Evolutionary conservation across 2,329 filamentous ascomycete species (phyloP), one percentile per base, ranked within the genome.

Genomic region (Seiridium unicorne): DNA sequence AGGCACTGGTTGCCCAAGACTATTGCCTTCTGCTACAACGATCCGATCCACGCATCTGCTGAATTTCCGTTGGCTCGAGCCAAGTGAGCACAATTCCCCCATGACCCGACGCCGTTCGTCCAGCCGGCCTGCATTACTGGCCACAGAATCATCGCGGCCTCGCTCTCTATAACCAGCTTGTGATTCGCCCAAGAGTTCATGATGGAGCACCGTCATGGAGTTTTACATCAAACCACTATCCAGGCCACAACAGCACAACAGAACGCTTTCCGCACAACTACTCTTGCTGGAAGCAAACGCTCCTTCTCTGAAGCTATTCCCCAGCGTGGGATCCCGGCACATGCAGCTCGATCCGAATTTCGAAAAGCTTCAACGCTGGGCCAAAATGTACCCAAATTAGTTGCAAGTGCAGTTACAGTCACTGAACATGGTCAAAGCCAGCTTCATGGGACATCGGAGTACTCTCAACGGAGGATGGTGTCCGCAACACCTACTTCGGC

Each of bases 391-490:
- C 62, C 71, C 44, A 64, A 66, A 46, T 61, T 81, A 42, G 69
- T 66, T 47, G 77, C 82, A 13, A 84, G 82, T 69, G 70, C 73
- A 35, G 83, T 89, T 63, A 70, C 77, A 34, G 67, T 75, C 13
- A 61, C 76, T 44, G 62, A 68, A 53, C 44, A 58, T 8, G 55
- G 46, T 4, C 32, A 18, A 51, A 59, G 11, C 61, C 65, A 34
- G 57, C 60, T 44, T 49, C 66, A 7, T 26, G 67, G 66, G 2
- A 65, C 73, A 2, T 81, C 81, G 13, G 83, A 87, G 61, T 86
- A 86, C 68, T 82, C 84, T 0, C 87, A 89, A 68, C 78, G 86
- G 55, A 77, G 74, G 55, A 66, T 68, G 3, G 74, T 86, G 53
- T 75, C 78, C 47, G 78, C 83, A 8, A 88, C 85, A 4, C 85